Base-by-base conservation (phyloP, 2,329 filamentous ascomycete species). In the Calonectria naviculata region DNA sequence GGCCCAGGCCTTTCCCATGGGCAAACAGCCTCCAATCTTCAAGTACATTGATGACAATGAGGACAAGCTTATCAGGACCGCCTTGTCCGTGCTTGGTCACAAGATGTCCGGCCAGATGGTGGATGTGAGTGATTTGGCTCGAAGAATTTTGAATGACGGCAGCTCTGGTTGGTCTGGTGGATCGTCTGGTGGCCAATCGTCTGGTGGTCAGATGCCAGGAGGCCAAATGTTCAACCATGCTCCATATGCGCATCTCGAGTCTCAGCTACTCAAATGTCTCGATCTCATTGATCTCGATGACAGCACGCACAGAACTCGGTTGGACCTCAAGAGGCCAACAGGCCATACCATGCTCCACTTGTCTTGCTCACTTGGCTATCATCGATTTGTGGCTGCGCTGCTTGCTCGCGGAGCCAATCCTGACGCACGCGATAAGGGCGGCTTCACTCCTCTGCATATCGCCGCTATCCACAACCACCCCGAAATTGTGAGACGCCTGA, bases 261-360 rank as follows among this genome's bases (percentile, higher is more conserved):
- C 87, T 15, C 89, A 91, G 72, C 88, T 97, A 72, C 85, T 97
- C 74, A 92, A 90, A 75, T 91, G 93, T 69, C 85, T 97, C n/a
- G 93, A 96, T 75, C 87, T 94, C 52, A 92, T 95, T 77, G 94
- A 96, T 80, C 86, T 95, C 29, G 93, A 95, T 79, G 92, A 95
- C 76, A 94, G 90, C 78, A 88, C 91, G 5, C 88, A 93, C 72
- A 87, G 89, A 75, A 89, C 93, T 17, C 89, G 89, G 29, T 90
- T 94, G 72, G 93, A 97, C 78, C 84, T 93, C 62, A 89, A 88
- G 75, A 83, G 85, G 73, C 83, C 89, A 1, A 93, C 91, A 15
- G 94, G 94, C 0, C 93, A 96, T 79, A 95, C 93, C 1, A 92
- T 97, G 88, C 88, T 97, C 72, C 94, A 97, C 78, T 86, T 95